A percentile compares a stretch with the other conserved stretches of the same genome.
phyloP scores from a whole-genome alignment of 2,329 filamentous ascomycete species.

The Dactylonectria macrodidyma region DNA sequence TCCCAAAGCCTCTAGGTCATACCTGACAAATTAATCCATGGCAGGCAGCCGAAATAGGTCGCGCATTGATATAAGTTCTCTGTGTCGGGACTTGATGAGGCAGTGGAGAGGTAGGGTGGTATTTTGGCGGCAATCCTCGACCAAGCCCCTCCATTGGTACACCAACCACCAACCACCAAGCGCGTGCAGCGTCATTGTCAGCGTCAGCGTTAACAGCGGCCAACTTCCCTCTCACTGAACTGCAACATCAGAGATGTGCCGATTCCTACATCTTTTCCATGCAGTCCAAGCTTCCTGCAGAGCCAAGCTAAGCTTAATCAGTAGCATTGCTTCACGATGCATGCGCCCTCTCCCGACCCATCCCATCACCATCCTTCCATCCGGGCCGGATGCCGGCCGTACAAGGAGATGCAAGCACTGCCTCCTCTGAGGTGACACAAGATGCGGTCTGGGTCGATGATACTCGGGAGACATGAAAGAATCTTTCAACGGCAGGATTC shows the following conservation, averaged over 20 bases:
- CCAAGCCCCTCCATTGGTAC: neutral
- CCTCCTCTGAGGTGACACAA: conserved; percentile 1
- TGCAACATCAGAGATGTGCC: neutral
- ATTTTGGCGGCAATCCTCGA: neutral
- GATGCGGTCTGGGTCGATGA: neutral
- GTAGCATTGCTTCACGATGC: neutral
- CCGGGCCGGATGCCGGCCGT: conserved; percentile 6
- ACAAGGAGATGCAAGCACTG: conserved; percentile 6
- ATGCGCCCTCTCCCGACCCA: neutral
- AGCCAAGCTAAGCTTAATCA: neutral
- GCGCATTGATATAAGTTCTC: neutral
- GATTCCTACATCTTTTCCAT: neutral
- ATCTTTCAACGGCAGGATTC: neutral
- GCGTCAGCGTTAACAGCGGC: neutral
- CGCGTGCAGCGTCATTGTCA: neutral
- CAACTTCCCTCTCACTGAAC: neutral
- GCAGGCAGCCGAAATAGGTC: neutral
- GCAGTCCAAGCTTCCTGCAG: neutral
- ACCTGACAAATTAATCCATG: neutral
- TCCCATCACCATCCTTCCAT: conserved; percentile 2
- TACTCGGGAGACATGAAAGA: neutral
- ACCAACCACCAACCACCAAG: neutral
- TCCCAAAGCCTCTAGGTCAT: neutral
- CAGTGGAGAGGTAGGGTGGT: neutral
- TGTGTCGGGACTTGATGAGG: neutral